Conservation (phyloP, 2,329 filamentous ascomycete genomes). For the Ceratocystis cubensis region DNA sequence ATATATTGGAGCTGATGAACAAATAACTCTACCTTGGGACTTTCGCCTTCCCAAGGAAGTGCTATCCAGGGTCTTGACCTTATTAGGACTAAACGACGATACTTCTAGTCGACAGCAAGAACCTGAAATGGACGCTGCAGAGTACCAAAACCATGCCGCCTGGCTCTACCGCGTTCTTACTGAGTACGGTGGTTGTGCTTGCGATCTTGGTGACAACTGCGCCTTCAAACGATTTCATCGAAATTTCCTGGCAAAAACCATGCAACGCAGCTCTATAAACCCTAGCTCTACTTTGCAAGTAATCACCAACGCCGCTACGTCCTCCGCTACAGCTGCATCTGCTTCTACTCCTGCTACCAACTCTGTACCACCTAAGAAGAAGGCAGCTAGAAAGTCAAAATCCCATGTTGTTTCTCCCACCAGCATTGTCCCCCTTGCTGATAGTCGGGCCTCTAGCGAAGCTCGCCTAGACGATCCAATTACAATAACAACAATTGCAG, state of each 20-base stretch:
- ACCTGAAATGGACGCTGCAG: conserved; percentile 44
- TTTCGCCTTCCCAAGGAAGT: conserved; percentile 48
- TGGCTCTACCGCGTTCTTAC: conserved; percentile 61
- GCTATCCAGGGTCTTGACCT: conserved; percentile 41
- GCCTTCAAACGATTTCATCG: conserved; percentile 52
- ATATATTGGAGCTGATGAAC: conserved; percentile 52
- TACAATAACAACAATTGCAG: conserved; percentile 24
- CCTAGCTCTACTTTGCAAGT: conserved; percentile 20
- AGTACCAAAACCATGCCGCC: conserved; percentile 47
- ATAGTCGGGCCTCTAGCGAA: conserved; percentile 53
- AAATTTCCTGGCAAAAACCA: conserved; percentile 37
- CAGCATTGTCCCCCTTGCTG: conserved; percentile 48
- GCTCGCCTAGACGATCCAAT: conserved; percentile 42
- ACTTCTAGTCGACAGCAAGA: conserved; percentile 37
- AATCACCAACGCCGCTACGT: conserved; percentile 13
- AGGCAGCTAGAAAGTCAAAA: conserved; percentile 44
- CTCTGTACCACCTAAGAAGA: conserved; percentile 28
- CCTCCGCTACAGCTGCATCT: neutral
- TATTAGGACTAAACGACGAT: conserved; percentile 52
- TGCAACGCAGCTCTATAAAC: conserved; percentile 27
- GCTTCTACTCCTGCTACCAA: neutral
- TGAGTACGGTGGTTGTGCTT: conserved; percentile 70
- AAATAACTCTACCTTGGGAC: conserved; percentile 55
- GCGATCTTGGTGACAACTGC: conserved; percentile 50
- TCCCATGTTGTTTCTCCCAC: conserved; percentile 46